Conservation (phyloP, 2,329 filamentous ascomycete genomes). For the Aspergillus sp. region DNA sequence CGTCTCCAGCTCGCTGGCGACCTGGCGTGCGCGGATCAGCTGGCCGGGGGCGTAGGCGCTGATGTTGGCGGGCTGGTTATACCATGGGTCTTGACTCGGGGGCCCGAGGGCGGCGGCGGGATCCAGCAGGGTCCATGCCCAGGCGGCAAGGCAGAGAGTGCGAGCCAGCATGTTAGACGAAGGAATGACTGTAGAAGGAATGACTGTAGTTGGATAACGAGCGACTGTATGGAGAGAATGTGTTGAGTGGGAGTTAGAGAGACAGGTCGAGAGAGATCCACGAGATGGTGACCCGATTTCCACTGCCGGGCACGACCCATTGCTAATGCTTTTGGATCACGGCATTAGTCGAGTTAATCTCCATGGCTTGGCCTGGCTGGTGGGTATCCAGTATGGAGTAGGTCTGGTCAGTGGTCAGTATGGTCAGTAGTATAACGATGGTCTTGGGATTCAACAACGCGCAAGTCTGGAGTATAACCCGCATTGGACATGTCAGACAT, state of each 20-base stretch:
- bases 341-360: too few relatives aligned
- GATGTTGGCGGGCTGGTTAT: slow-evolving; percentile 16
- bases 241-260: neutral
- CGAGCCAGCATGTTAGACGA: neutral
- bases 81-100: slow-evolving; percentile 15
- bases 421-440: too few relatives aligned
- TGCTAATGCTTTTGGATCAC: too few relatives aligned
- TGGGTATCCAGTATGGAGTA: too few relatives aligned
- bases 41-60: slow-evolving; percentile 11
- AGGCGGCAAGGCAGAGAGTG: neutral
- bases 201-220: too few relatives aligned
- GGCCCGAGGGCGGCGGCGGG: neutral
- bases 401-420: too few relatives aligned
- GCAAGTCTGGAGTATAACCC: too few relatives aligned
- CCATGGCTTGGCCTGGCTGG: too few relatives aligned
- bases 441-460: too few relatives aligned
- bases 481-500: too few relatives aligned
- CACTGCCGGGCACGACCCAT: neutral
- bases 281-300: neutral
- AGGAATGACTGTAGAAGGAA: neutral
- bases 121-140: neutral
- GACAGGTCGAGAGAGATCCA: too few relatives aligned
- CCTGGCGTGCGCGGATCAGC: slow-evolving; percentile 14
- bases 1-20: slow-evolving; percentile 10
- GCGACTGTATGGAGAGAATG: too few relatives aligned